These are phyloP conservation scores for Rhizopus delemar DNA, from an alignment of 371 early-diverging fungal species.

Conservation along the genomic window DNA sequence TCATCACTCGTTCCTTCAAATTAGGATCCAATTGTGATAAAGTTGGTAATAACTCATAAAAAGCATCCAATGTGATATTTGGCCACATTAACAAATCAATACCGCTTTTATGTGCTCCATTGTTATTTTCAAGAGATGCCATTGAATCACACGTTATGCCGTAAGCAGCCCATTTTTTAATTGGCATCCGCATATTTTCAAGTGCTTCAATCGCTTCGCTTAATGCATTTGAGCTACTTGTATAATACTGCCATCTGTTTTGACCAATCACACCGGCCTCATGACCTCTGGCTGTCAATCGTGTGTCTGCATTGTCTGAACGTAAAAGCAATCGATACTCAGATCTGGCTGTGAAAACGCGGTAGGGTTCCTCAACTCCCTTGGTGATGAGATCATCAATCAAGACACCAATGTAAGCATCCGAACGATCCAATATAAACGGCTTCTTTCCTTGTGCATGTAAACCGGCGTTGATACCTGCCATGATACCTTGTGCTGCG, in stretches of 20 bases:
- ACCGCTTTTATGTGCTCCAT: slow-evolving; percentile 40
- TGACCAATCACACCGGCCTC: slow-evolving; percentile 55
- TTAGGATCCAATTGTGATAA: slow-evolving; percentile 46
- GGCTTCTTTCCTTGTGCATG: slow-evolving; percentile 54
- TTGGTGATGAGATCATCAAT: slow-evolving; percentile 84
- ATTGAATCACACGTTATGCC: slow-evolving; percentile 30
- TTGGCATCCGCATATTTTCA: slow-evolving; percentile 45
- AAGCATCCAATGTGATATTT: slow-evolving; percentile 43
- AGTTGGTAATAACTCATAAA: slow-evolving; percentile 50
- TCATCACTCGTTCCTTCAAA: slow-evolving; percentile 48
- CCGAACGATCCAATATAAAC: slow-evolving; percentile 73
- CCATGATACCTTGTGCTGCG: slow-evolving; percentile 83
- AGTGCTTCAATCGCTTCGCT: slow-evolving; percentile 42
- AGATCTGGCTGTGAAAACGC: slow-evolving; percentile 84
- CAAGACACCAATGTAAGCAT: slow-evolving; percentile 85
- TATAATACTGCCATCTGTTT: slow-evolving; percentile 50
- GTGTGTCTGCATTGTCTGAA: slow-evolving; percentile 81
- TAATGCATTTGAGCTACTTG: slow-evolving; percentile 37
- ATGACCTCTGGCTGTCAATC: slow-evolving; percentile 69
- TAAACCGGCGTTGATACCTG: slow-evolving; percentile 83
- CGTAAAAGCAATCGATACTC: slow-evolving; percentile 79
- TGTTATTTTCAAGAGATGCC: slow-evolving; percentile 16
- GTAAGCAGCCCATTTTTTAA: slow-evolving; percentile 54
- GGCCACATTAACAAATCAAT: slow-evolving; percentile 58
- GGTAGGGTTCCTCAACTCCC: slow-evolving; percentile 85